These are phyloP conservation scores for Leishmania gerbilli DNA, from an alignment of 208 protist genomes.

Conservation along the genomic window DNA sequence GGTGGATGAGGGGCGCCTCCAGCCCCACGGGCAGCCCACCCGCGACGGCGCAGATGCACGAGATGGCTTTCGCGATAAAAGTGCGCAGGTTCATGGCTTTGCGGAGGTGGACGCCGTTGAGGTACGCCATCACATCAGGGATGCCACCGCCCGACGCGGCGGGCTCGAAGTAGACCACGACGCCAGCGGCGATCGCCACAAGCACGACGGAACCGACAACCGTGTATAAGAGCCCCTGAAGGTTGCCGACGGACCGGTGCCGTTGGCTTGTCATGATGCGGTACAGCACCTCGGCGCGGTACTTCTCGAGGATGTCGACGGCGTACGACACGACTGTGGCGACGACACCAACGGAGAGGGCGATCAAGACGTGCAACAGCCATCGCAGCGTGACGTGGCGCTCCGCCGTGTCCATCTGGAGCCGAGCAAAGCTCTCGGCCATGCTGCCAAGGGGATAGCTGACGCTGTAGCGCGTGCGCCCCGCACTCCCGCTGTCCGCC, in stretches of 20 bases:
- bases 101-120: conserved; percentile 93
- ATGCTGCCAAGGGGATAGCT: conserved; percentile 13
- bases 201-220: conserved; percentile 53
- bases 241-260: conserved; percentile 32
- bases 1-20: conserved; percentile 96
- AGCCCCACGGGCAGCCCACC: conserved; percentile 92
- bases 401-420: conserved; percentile 53
- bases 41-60: conserved; percentile 89
- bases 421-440: conserved; percentile 18
- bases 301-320: conserved; percentile 67
- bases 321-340: conserved; percentile 72
- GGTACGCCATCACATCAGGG: conserved; percentile 92
- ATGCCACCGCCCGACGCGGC: conserved; percentile 87
- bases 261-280: conserved; percentile 33
- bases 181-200: conserved; percentile 49
- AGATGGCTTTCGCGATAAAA: conserved; percentile 84
- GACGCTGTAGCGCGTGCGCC: not conserved
- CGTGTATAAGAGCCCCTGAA: conserved; percentile 52
- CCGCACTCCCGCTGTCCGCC: too few relatives aligned
- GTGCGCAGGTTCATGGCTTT: conserved; percentile 88
- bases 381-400: conserved; percentile 74
- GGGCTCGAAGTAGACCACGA: conserved; percentile 86
- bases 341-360: conserved; percentile 75
- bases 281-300: conserved; percentile 44
- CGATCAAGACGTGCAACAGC: conserved; percentile 84